These are phyloP conservation scores for Amaranthus palmeri DNA, from an alignment of 148 eudicot genomes.

Conservation along the genomic window DNA sequence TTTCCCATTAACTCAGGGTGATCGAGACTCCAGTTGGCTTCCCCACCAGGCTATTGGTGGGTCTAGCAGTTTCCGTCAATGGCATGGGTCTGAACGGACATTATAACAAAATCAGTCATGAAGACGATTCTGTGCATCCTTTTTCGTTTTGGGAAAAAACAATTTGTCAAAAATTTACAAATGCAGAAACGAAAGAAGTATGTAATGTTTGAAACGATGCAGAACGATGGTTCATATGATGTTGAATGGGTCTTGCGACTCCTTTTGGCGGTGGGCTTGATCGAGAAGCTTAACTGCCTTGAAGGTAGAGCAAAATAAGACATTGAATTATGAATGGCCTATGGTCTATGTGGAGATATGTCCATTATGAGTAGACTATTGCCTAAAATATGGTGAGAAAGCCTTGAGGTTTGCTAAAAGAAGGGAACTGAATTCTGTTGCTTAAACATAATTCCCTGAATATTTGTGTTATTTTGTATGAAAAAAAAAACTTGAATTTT, in stretches of 20 bases:
- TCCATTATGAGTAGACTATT: not conserved
- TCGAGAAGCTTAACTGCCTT: constrained; percentile 12
- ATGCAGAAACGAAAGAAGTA: constrained; percentile 17
- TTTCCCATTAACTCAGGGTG: constrained; percentile 42
- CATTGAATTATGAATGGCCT: constrained; percentile 1
- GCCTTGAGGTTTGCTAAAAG: not conserved
- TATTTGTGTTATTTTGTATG: constrained; percentile 8
- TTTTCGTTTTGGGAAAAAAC: constrained; percentile 19
- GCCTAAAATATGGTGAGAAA: not conserved
- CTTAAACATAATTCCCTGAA: not conserved
- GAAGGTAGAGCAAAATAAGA: constrained; percentile 9
- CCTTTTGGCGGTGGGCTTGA: constrained; percentile 24
- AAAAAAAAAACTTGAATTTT: constrained; percentile 5
- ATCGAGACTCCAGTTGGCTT: constrained; percentile 61
- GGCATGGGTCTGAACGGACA: constrained; percentile 64
- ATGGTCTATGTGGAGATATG: constrained; percentile 7
- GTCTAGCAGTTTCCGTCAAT: constrained; percentile 48
- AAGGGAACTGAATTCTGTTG: constrained; percentile 9
- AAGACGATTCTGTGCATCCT: constrained; percentile 11
- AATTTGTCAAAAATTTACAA: constrained; percentile 30
- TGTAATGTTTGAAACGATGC: no score
- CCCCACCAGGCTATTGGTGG: constrained; percentile 41
- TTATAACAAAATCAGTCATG: constrained; percentile 63
- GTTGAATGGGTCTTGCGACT: not conserved
- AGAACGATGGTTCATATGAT: no score